Evolutionary conservation across 495 filamentous ascomycete species (phyloP).

Genomic region (Saxophila tyrrhenica): DNA sequence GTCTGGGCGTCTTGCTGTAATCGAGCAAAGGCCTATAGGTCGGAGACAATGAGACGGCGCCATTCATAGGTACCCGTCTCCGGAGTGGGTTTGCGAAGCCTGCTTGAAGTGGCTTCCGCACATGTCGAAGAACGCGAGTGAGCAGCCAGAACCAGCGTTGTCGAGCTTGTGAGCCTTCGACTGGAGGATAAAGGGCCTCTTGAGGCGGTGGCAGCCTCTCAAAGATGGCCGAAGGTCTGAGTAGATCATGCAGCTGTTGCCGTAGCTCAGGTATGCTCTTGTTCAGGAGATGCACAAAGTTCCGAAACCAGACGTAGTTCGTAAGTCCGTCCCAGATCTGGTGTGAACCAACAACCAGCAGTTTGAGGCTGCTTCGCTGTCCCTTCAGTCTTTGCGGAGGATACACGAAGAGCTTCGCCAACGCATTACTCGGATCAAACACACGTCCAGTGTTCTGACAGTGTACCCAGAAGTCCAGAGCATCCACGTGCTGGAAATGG

Average conservation of each 20-base stretch:
- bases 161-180: constrained; percentile 20
- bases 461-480: constrained; percentile 25
- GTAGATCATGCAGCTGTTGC: not conserved
- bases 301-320: constrained; percentile 25
- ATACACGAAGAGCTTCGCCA: constrained; percentile 27
- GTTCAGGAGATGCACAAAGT: constrained; percentile 28
- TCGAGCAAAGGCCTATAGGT: constrained; percentile 24
- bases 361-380: constrained; percentile 16
- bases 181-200: constrained; percentile 30
- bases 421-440: constrained; percentile 20
- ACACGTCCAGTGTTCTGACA: constrained; percentile 25
- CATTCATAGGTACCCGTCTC: constrained; percentile 2
- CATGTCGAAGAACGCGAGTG: constrained; percentile 27
- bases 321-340: constrained; percentile 27
- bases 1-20: constrained; percentile 23
- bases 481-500: constrained; percentile 22
- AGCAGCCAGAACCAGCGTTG: constrained; percentile 32
- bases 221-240: constrained; percentile 4
- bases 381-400: constrained; percentile 15
- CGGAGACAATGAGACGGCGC: constrained; percentile 17
- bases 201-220: constrained; percentile 26
- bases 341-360: constrained; percentile 24
- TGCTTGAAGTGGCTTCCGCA: constrained; percentile 22
- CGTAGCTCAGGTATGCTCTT: constrained; percentile 10
- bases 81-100: constrained; percentile 28